These are phyloP conservation scores for Bryum argenteum DNA, from an alignment of 225 moss, liverwort and hornwort species.

Conservation along the genomic window DNA sequence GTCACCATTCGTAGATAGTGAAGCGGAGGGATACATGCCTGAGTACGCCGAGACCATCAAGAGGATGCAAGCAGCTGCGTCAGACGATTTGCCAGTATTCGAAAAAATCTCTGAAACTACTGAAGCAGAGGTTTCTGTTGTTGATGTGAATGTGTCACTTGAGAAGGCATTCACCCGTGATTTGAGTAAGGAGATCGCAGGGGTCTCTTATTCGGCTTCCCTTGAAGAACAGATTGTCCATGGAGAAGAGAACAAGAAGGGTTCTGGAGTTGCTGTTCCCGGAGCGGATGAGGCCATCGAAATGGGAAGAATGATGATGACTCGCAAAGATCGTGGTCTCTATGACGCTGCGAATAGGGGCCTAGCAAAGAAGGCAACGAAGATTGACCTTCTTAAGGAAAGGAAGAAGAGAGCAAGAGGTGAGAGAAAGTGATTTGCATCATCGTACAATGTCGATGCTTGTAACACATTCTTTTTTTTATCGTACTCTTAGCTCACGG, in stretches of 20 bases:
- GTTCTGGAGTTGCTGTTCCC: slow-evolving; percentile 9
- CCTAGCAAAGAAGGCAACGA: slow-evolving; percentile 76
- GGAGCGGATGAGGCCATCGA: slow-evolving; percentile 54
- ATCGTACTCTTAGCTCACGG: slow-evolving; percentile 1
- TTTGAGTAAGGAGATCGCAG: slow-evolving; percentile 72
- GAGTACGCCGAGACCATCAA: slow-evolving; percentile 83
- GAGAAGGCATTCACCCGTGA: slow-evolving; percentile 64
- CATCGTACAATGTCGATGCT: slow-evolving; percentile 10
- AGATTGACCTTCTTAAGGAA: slow-evolving; percentile 67
- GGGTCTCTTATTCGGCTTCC: slow-evolving; percentile 69
- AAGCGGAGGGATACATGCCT: slow-evolving; percentile 87
- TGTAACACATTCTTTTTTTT: slow-evolving; percentile 16
- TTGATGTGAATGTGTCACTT: slow-evolving; percentile 41
- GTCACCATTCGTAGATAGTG: slow-evolving; percentile 90
- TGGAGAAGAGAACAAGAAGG: slow-evolving; percentile 26
- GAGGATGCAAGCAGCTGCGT: slow-evolving; percentile 60
- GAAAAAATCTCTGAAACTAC: slow-evolving; percentile 33
- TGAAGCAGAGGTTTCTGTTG: slow-evolving; percentile 32
- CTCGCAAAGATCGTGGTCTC: slow-evolving; percentile 70
- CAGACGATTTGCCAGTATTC: slow-evolving; percentile 56
- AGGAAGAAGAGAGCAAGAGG: slow-evolving; percentile 67
- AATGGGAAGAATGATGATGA: slow-evolving; percentile 87
- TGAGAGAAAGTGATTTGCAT: slow-evolving; percentile 35
- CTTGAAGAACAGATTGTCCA: slow-evolving; percentile 38
- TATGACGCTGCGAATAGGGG: slow-evolving; percentile 94